Evolutionary conservation across 441 rosid species (phyloP).

Genomic region (Erysimum cheiri): DNA sequence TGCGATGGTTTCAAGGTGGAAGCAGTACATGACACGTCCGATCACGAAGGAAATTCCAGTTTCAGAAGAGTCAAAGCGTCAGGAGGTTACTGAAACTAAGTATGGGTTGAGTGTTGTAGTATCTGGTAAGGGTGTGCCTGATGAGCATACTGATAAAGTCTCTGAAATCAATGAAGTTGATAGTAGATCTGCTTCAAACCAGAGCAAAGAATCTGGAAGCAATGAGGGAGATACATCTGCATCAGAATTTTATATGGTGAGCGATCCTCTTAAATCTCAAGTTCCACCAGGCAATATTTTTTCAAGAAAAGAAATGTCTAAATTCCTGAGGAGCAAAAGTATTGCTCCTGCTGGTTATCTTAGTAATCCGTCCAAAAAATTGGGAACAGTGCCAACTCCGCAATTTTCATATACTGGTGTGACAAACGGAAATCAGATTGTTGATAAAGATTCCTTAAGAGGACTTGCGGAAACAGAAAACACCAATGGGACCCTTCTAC

Average conservation of each 20-base stretch:
- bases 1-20: constrained; percentile 95
- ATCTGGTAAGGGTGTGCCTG: constrained; percentile 41
- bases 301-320: constrained; percentile 87
- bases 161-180: constrained; percentile 34
- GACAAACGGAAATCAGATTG: constrained; percentile 39
- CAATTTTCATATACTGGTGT: constrained; percentile 42
- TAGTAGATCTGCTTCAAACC: constrained; percentile 36
- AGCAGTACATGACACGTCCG: constrained; percentile 78
- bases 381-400: constrained; percentile 48
- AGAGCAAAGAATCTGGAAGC: constrained; percentile 43
- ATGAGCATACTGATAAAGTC: constrained; percentile 39
- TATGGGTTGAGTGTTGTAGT: constrained; percentile 49
- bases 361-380: constrained; percentile 48
- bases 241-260: constrained; percentile 44
- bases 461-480: constrained; percentile 46
- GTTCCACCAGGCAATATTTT: constrained; percentile 79
- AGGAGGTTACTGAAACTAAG: constrained; percentile 42
- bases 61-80: constrained; percentile 42
- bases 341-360: constrained; percentile 64
- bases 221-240: constrained; percentile 43
- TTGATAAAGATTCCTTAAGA: constrained; percentile 41
- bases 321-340: constrained; percentile 62
- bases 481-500: constrained; percentile 48
- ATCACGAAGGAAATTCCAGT: constrained; percentile 43
- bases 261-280: constrained; percentile 86